A percentile compares a stretch with the other conserved stretches of the same genome.
Evolutionary conservation across 306 rosid species (phyloP).

Genomic region (apple (Malus domestica)): DNA sequence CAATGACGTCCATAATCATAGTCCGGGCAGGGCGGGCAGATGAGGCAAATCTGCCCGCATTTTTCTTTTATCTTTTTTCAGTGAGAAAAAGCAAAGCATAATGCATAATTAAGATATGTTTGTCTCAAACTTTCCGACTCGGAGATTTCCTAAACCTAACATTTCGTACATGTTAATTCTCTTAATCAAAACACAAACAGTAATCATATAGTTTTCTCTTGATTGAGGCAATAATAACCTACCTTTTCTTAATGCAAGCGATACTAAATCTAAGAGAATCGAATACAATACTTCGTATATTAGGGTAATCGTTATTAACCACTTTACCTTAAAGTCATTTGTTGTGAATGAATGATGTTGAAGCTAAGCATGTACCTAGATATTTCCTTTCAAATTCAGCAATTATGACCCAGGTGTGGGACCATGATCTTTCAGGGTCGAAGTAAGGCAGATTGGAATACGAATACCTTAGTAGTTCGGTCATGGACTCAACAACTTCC

Average conservation of each 20-base stretch:
- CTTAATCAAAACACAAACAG: not conserved
- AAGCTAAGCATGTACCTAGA: too few relatives aligned
- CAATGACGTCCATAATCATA: not conserved
- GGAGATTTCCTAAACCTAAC: constrained; percentile 7
- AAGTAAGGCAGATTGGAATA: too few relatives aligned
- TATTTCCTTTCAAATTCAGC: too few relatives aligned
- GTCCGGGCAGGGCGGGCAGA: constrained; percentile 21
- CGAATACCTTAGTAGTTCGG: too few relatives aligned
- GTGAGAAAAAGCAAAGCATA: constrained; percentile 31
- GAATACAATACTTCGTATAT: not conserved
- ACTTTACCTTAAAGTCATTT: too few relatives aligned
- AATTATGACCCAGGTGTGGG: too few relatives aligned
- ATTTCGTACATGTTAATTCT: constrained; percentile 4
- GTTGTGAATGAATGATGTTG: too few relatives aligned
- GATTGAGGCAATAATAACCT: not conserved
- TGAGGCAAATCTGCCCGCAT: constrained; percentile 19
- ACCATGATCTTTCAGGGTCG: too few relatives aligned
- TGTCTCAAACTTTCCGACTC: constrained; percentile 17
- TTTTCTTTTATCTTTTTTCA: not conserved
- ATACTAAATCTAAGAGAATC: not conserved
- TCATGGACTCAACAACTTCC: too few relatives aligned
- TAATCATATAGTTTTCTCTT: not conserved
- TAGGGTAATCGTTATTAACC: too few relatives aligned
- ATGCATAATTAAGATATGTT: not conserved
- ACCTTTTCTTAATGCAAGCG: not conserved